These are phyloP conservation scores for Gracilaria domingensis DNA, from an alignment of 23 red algal genomes.

Conservation along the genomic window DNA sequence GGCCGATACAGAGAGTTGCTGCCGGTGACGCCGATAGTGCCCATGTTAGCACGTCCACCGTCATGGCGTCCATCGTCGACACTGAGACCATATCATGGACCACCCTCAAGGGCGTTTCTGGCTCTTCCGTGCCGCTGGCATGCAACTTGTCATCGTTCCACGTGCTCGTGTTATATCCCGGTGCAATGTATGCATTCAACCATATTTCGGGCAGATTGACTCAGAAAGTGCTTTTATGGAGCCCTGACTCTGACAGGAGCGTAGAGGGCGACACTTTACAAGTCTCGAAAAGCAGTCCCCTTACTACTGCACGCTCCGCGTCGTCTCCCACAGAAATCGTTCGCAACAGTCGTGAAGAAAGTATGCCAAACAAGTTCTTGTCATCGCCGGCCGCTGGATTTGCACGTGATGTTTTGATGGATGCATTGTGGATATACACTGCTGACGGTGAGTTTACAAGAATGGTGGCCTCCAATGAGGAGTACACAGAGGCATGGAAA, in stretches of 20 bases:
- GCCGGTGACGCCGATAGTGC: neutral
- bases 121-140: constrained; percentile 48
- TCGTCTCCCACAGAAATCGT: neutral
- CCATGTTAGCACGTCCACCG: constrained; percentile 24
- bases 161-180: constrained; percentile 62
- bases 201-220: constrained; percentile 65
- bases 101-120: constrained; percentile 30
- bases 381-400: constrained; percentile 63
- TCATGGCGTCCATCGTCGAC: constrained; percentile 50
- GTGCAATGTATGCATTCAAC: constrained; percentile 71
- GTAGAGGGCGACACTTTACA: neutral
- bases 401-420: constrained; percentile 51
- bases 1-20: constrained; percentile 5
- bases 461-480: constrained; percentile 50
- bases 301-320: neutral
- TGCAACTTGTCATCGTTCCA: constrained; percentile 71
- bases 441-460: constrained; percentile 59
- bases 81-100: constrained; percentile 46
- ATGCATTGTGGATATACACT: constrained; percentile 67
- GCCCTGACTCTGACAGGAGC: neutral
- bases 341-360: neutral
- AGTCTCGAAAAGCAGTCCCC: neutral
- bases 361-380: constrained; percentile 10
- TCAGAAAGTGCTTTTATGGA: constrained; percentile 57
- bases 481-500: constrained; percentile 71